Evolutionary conservation across 805 yeast genomes (phyloP).

Genomic region (Metschnikowia cubensis): DNA sequence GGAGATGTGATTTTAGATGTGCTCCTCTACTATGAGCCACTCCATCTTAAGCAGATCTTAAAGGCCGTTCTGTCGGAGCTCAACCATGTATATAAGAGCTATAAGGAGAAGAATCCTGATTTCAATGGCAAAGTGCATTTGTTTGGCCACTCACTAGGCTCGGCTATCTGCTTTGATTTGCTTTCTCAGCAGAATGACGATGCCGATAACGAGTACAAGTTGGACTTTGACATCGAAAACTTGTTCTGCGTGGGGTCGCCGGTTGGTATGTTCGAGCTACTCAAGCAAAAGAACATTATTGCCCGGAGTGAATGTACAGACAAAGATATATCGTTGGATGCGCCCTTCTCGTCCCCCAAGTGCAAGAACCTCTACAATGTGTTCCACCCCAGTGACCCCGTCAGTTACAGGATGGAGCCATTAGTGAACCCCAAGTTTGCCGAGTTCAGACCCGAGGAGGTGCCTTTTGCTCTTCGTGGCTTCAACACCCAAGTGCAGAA

Average conservation of each 20-base stretch:
- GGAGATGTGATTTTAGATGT: conserved; percentile 89
- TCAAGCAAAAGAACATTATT: conserved; percentile 59
- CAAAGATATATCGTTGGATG: conserved; percentile 7
- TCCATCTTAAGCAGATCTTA: conserved; percentile 58
- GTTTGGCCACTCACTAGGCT: conserved; percentile 89
- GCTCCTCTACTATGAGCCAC: conserved; percentile 68
- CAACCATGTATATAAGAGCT: conserved; percentile 58
- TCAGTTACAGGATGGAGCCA: conserved; percentile 88
- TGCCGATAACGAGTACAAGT: conserved; percentile 27
- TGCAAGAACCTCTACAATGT: conserved; percentile 72
- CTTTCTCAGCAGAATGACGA: conserved; percentile 46
- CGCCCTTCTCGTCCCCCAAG: conserved; percentile 43
- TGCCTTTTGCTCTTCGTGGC: conserved; percentile 53
- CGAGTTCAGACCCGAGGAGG: conserved; percentile 47
- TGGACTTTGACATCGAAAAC: conserved; percentile 70
- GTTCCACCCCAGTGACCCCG: conserved; percentile 89
- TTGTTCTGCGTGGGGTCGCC: conserved; percentile 88
- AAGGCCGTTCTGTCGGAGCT: conserved; percentile 58
- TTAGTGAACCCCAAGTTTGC: conserved; percentile 52
- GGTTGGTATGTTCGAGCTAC: conserved; percentile 75
- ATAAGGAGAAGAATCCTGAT: conserved; percentile 58
- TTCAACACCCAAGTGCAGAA: conserved; percentile 49
- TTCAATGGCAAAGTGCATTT: conserved; percentile 80
- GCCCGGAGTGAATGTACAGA: conserved; percentile 30
- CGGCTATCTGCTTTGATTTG: conserved; percentile 78